Evolutionary conservation across 257 asterid genomes (phyloP).

Genomic region (Craterostigma plantagineum): DNA sequence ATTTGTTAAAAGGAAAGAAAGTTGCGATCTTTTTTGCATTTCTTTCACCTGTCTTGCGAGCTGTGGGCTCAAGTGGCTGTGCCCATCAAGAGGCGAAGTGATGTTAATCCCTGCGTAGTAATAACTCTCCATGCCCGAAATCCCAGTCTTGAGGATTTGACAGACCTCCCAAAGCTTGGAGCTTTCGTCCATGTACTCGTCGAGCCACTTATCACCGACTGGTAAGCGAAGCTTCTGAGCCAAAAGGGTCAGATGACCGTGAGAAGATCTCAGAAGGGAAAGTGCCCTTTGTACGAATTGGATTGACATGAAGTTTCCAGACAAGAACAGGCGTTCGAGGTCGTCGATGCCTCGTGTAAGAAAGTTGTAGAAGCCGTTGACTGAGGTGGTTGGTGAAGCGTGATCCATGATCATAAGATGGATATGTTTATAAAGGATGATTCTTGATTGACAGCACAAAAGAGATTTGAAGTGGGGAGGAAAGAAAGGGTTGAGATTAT

Average conservation of each 20-base stretch:
- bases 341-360: slow-evolving; percentile 70
- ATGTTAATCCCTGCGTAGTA: slow-evolving; percentile 40
- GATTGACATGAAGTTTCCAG: slow-evolving; percentile 71
- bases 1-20: background rate
- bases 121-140: slow-evolving; percentile 54
- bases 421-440: no score
- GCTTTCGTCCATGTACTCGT: slow-evolving; percentile 91
- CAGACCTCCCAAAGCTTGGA: slow-evolving; percentile 85
- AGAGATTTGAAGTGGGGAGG: slow-evolving; percentile 10
- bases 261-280: slow-evolving; percentile 62
- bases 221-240: slow-evolving; percentile 79
- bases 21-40: background rate
- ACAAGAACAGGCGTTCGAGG: slow-evolving; percentile 48
- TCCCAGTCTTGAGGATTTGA: slow-evolving; percentile 53
- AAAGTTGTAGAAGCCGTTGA: slow-evolving; percentile 65
- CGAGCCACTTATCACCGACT: slow-evolving; percentile 90
- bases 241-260: slow-evolving; percentile 46
- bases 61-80: slow-evolving; percentile 47
- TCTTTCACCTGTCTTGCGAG: slow-evolving; percentile 48
- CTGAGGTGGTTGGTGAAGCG: no score
- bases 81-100: slow-evolving; percentile 33
- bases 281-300: slow-evolving; percentile 63
- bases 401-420: no score
- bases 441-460: slow-evolving; percentile 1
- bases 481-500: background rate